Evolutionary conservation across 441 rosid genomes (phyloP), one percentile per base, ranked within the genome.

Genomic region (Pelargonium myrrhifolium): DNA sequence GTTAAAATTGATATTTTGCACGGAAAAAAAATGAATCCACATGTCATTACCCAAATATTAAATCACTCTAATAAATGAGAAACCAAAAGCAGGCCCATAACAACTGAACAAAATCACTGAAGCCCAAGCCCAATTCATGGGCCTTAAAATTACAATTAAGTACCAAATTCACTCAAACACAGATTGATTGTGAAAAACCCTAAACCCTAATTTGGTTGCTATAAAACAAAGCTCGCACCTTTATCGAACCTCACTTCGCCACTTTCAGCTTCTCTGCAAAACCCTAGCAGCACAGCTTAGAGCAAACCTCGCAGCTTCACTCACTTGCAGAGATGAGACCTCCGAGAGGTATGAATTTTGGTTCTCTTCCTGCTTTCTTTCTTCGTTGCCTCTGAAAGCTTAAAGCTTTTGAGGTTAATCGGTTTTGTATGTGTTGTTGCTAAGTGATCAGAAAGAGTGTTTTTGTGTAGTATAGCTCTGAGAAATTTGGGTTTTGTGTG

Each of bases 281-380:
- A 55, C 60, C 24, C 60, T 55, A 55, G 60, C 60, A 55, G 58
- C 26, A 9, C 24, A 55, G 55, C 20, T 14, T 6, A 17, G 24
- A 18, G 20, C 60, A 20, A 55, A 20, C 3, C 37, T 31, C 37
- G 37, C 37, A 31, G 37, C 37, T 31, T 31, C 37, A 5, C 37
- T 31, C 37, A 31, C 37, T 55, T 20, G 60, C 60, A 55, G 26
- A 18, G 60, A 55, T 55, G 60, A 55, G 60, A 9, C 11, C 60
- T 55, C 60, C 60, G 2, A 55, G 60, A 55, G 60, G 60, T 55
- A 55, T 55, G 22, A 17, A 55, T 22, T 55, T 55, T 18, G 24
- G 0, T 20, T 55, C 60, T 55, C 4, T 55, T 22, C 0, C 9
- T 8, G 18, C 10, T 1, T 4, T 2, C 3, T 10, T 55, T 55